phyloP scores from a whole-genome alignment of 140 eudicot species.

The Flaveria floridana region DNA sequence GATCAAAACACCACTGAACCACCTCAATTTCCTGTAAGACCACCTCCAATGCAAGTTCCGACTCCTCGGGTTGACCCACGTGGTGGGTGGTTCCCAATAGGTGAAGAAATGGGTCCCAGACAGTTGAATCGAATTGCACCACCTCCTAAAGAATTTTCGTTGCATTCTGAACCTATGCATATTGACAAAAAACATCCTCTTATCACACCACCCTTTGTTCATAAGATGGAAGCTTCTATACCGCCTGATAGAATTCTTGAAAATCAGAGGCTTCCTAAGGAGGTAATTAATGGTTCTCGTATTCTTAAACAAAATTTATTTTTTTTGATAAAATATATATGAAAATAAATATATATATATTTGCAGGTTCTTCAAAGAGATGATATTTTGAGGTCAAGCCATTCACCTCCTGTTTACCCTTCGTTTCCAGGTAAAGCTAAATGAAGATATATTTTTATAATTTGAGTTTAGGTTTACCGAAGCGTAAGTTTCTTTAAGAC shows the following conservation, averaged over 20 bases:
- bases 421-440: slow-evolving; percentile 59
- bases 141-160: slow-evolving; percentile 58
- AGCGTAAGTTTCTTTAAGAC: neutral
- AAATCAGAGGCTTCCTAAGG: slow-evolving; percentile 70
- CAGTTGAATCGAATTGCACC: slow-evolving; percentile 39
- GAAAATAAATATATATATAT: slow-evolving; percentile 10
- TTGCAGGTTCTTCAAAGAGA: slow-evolving; percentile 69
- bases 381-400: slow-evolving; percentile 57
- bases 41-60: slow-evolving; percentile 63
- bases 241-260: slow-evolving; percentile 64
- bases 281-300: slow-evolving; percentile 47
- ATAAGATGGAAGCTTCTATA: slow-evolving; percentile 51
- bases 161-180: slow-evolving; percentile 50
- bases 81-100: slow-evolving; percentile 74
- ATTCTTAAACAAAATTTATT: neutral
- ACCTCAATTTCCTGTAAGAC: slow-evolving; percentile 59
- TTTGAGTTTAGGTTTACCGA: neutral
- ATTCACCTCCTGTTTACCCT: slow-evolving; percentile 49
- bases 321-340: neutral
- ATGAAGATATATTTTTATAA: neutral
- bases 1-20: slow-evolving; percentile 51
- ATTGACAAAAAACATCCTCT: slow-evolving; percentile 58
- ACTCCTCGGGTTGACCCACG: slow-evolving; percentile 63
- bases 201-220: slow-evolving; percentile 57
- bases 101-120: slow-evolving; percentile 77